Conservation (phyloP, 176 grass and related monocot genomes). For the Ensete ventricosum region DNA sequence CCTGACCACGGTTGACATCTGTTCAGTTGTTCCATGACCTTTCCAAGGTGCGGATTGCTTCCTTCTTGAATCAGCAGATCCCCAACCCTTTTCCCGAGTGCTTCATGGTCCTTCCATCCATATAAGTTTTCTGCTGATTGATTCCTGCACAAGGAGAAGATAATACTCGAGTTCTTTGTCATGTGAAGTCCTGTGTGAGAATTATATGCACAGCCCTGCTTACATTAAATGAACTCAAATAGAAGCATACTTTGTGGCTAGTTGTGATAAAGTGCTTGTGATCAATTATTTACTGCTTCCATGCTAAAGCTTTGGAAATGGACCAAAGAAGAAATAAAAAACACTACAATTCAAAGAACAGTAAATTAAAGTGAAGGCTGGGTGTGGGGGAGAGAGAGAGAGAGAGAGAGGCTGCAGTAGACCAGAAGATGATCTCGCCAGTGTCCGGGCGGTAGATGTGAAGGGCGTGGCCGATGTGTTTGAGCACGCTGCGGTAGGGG, state of each 20-base stretch:
- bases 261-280: no score
- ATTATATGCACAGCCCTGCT: no score
- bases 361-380: no score
- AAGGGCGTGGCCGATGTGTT: constrained; percentile 14
- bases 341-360: no score
- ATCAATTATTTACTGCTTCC: no score
- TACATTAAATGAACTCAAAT: no score
- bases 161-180: not conserved
- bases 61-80: constrained; percentile 8
- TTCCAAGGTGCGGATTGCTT: not conserved
- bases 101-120: constrained; percentile 15
- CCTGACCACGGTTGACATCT: constrained; percentile 9
- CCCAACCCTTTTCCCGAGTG: not conserved
- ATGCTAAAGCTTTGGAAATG: no score
- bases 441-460: constrained; percentile 8
- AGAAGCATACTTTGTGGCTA: no score
- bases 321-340: no score
- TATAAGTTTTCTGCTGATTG: constrained; percentile 10
- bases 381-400: not conserved
- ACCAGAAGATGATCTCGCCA: constrained; percentile 20
- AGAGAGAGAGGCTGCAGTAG: not conserved
- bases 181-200: no score
- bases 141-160: constrained; percentile 4
- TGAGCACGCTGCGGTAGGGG: not conserved
- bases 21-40: not conserved